Percentiles rank a stretch among this genome's conserved stretches.
These are phyloP conservation scores for Calcarisporium arbuscula DNA, from an alignment of 2,329 filamentous ascomycete species.

Conservation along the genomic window DNA sequence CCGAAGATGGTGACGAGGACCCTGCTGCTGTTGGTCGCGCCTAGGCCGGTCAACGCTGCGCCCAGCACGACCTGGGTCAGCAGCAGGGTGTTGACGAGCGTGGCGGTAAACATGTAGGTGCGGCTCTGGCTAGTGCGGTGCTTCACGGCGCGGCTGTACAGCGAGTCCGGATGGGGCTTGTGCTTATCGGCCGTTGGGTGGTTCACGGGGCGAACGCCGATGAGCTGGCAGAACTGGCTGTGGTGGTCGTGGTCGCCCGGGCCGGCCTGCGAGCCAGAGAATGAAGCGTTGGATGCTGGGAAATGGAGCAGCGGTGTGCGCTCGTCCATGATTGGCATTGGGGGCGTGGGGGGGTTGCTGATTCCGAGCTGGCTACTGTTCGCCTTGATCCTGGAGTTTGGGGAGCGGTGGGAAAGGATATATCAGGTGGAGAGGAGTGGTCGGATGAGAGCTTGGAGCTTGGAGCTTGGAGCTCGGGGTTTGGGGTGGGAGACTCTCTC, in stretches of 20 bases:
- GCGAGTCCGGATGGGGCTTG: conserved; percentile 12
- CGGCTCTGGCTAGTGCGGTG: conserved; percentile 10
- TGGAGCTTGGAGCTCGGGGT: too few species aligned
- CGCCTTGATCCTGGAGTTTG: too few species aligned
- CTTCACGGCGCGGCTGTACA: conserved; percentile 13
- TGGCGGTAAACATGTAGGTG: conserved; percentile 13
- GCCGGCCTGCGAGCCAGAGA: not conserved
- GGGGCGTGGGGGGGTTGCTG: too few species aligned
- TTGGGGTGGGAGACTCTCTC: too few species aligned
- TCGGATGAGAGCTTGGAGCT: too few species aligned
- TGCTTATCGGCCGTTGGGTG: conserved; percentile 8
- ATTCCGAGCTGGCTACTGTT: too few species aligned
- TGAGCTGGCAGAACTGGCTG: conserved; percentile 14
- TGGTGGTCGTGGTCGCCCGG: conserved; percentile 8
- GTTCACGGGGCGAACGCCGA: conserved; percentile 12
- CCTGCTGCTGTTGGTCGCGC: conserved; percentile 12
- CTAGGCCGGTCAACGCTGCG: conserved; percentile 15
- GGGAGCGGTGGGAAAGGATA: too few species aligned
- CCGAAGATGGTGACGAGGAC: conserved; percentile 15
- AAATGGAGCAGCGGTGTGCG: conserved; percentile 8
- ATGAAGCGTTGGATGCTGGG: too few species aligned
- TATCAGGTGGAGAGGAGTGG: too few species aligned
- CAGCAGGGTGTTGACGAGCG: conserved; percentile 15
- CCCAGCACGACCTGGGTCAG: conserved; percentile 15
- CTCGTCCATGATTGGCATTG: too few species aligned